These are phyloP conservation scores for Blastocystis sp. DNA, from an alignment of 352 stramenopile species.

Conservation along the genomic window DNA sequence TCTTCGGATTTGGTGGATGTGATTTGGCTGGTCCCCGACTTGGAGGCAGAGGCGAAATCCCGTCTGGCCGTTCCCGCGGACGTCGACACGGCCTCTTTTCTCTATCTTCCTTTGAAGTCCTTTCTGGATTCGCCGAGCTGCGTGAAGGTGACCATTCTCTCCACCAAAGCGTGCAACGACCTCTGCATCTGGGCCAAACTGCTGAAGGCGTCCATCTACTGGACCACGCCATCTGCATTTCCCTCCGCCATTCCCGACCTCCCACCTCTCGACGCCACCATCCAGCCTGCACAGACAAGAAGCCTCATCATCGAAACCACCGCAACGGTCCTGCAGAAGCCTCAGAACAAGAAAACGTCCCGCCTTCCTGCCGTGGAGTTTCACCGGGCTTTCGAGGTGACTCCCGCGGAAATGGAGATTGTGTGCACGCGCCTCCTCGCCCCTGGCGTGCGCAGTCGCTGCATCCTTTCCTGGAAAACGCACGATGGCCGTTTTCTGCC, in stretches of 20 bases:
- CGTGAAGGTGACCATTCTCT: not conserved
- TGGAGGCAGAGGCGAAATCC: not conserved
- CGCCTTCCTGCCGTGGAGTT: not conserved
- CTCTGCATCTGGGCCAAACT: not conserved
- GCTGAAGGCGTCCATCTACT: not conserved
- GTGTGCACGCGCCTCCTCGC: conserved; percentile 4
- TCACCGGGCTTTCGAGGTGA: not conserved
- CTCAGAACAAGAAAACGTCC: not conserved
- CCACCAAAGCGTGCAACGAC: not conserved
- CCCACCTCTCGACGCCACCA: no score
- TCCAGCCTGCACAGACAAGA: not conserved
- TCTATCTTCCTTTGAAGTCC: conserved; percentile 6
- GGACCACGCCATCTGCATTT: not conserved
- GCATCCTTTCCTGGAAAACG: not conserved
- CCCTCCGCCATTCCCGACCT: not conserved
- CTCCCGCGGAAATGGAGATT: not conserved
- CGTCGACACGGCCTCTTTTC: not conserved
- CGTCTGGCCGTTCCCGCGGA: not conserved
- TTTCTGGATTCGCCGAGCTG: not conserved
- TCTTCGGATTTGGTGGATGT: conserved; percentile 3
- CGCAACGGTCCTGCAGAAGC: not conserved
- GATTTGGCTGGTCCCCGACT: conserved; percentile 10
- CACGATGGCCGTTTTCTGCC: not conserved
- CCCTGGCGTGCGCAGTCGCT: not conserved
- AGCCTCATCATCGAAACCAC: conserved; percentile 20